Conservation (phyloP, 441 rosid species). For the Eruca vesicaria region DNA sequence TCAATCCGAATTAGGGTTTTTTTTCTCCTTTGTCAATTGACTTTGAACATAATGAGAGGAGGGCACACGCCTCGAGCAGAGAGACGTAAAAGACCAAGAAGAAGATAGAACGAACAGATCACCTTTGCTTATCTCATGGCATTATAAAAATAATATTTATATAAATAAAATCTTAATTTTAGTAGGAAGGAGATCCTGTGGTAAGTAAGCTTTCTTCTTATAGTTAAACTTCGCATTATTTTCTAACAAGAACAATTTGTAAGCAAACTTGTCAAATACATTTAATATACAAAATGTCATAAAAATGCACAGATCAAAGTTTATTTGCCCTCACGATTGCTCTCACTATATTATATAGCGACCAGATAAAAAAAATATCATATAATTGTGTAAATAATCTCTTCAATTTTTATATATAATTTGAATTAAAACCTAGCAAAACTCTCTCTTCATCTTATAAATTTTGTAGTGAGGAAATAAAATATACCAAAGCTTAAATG, state of each 20-base stretch:
- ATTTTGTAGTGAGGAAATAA: too few species aligned
- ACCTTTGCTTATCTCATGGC: slow-evolving; percentile 12
- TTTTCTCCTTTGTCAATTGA: background rate
- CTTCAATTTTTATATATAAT: too few species aligned
- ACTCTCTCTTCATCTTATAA: too few species aligned
- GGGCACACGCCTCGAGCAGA: slow-evolving; percentile 29
- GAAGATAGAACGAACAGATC: slow-evolving; percentile 24
- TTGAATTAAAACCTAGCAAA: too few species aligned
- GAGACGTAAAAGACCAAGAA: slow-evolving; percentile 29
- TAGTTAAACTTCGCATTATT: background rate
- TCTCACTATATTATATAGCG: background rate
- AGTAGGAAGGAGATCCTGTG: background rate
- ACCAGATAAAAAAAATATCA: too few species aligned
- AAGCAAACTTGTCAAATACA: background rate
- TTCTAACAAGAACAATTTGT: background rate
- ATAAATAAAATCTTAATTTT: too few species aligned
- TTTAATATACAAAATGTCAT: background rate
- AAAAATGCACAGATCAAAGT: too few species aligned
- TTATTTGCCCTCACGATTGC: background rate
- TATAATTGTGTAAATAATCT: too few species aligned
- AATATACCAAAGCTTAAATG: too few species aligned
- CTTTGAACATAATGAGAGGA: background rate
- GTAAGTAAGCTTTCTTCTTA: background rate
- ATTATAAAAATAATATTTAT: background rate
- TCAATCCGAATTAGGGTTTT: background rate